phyloP scores from a whole-genome alignment of 495 filamentous ascomycete species.

The Friedmanniomyces simplex region DNA sequence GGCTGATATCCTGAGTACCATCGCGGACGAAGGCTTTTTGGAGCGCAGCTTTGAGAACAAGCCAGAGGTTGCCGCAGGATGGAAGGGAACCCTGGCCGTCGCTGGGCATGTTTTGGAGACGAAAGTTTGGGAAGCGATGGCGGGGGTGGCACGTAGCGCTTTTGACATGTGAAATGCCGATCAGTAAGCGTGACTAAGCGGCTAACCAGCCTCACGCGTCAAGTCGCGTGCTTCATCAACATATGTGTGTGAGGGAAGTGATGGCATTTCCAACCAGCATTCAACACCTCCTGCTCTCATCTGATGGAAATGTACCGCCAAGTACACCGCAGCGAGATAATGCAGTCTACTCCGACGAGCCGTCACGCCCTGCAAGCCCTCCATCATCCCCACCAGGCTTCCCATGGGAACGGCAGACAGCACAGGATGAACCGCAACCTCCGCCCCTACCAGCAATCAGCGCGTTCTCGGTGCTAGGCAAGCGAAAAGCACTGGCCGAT shows the following conservation, averaged over 20 bases:
- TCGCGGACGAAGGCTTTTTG: conserved; percentile 9
- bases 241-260: not conserved
- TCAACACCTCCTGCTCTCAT: not conserved
- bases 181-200: not conserved
- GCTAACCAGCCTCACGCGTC: not conserved
- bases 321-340: conserved; percentile 3
- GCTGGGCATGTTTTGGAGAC: not conserved
- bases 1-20: conserved; percentile 2
- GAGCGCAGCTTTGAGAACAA: conserved; percentile 3
- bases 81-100: conserved; percentile 1
- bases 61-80: conserved; percentile 6
- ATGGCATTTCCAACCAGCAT: not conserved
- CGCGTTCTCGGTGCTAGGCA: conserved; percentile 19
- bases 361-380: conserved; percentile 9
- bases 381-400: conserved; percentile 22
- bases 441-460: not conserved
- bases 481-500: conserved; percentile 11
- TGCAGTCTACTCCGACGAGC: conserved; percentile 16
- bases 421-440: not conserved
- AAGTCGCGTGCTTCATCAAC: not conserved
- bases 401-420: conserved; percentile 16
- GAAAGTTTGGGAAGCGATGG: not conserved
- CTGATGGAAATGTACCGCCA: conserved; percentile 3
- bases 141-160: not conserved
- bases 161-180: not conserved